These are phyloP conservation scores for Ustilago crameri DNA, from an alignment of 1,284 basidiomycete genomes.

Conservation along the genomic window DNA sequence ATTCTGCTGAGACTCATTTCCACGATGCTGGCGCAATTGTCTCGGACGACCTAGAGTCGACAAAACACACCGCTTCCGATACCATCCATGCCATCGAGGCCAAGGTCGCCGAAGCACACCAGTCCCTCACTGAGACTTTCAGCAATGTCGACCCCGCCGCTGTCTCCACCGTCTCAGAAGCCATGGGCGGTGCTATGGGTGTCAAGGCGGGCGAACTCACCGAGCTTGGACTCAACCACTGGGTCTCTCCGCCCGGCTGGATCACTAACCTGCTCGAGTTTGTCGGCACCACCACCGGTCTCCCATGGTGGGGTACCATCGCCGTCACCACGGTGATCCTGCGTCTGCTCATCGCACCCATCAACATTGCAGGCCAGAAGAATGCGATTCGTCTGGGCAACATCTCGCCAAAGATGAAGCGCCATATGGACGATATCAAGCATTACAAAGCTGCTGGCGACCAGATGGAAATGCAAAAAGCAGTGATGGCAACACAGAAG, in stretches of 20 bases:
- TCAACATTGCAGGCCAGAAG: conserved; percentile 76
- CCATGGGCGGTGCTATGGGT: conserved; percentile 28
- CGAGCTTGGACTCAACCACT: conserved; percentile 77
- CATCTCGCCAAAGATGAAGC: conserved; percentile 75
- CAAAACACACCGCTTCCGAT: conserved; percentile 21
- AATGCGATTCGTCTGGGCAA: conserved; percentile 78
- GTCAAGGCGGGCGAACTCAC: conserved; percentile 82
- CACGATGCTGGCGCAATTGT: conserved; percentile 15
- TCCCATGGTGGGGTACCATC: conserved; percentile 72
- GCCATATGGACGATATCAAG: conserved; percentile 73
- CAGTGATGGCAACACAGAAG: conserved; percentile 74
- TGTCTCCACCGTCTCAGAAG: conserved; percentile 40
- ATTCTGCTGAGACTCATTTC: conserved; percentile 4
- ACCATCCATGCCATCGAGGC: conserved; percentile 17
- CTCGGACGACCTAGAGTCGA: conserved; percentile 10
- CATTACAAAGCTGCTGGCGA: conserved; percentile 72
- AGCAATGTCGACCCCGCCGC: conserved; percentile 34
- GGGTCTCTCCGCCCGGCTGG: conserved; percentile 71
- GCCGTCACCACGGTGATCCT: conserved; percentile 77
- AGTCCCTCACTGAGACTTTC: conserved; percentile 23
- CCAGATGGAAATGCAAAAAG: conserved; percentile 73
- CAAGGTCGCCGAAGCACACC: conserved; percentile 16
- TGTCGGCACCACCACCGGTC: conserved; percentile 77
- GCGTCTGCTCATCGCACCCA: conserved; percentile 78
- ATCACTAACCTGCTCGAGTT: conserved; percentile 76